Percentiles rank a stretch among this genome's conserved stretches.
Conservation (phyloP, 495 filamentous ascomycete species). For the Neohortaea acidophila region DNA sequence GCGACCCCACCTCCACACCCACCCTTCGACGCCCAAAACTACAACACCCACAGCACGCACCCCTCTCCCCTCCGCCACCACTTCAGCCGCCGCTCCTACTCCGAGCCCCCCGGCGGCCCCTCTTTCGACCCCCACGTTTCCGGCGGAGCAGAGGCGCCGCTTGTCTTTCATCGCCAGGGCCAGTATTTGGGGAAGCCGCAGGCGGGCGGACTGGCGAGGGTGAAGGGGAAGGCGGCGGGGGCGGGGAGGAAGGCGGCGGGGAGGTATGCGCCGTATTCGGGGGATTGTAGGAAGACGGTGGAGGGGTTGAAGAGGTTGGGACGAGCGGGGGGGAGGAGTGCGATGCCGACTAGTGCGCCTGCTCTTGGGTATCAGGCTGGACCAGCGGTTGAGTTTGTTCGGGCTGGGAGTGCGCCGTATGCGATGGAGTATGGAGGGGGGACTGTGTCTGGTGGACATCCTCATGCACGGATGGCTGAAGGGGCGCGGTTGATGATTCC, state of each 20-base stretch:
- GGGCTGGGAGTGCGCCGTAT: too few relatives aligned
- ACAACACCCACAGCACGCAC: neutral
- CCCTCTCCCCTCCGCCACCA: conserved; percentile 1
- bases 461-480: too few relatives aligned
- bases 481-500: too few relatives aligned
- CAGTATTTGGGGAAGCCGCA: too few relatives aligned
- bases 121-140: neutral
- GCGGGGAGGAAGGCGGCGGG: neutral
- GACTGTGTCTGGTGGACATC: too few relatives aligned
- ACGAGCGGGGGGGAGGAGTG: too few relatives aligned
- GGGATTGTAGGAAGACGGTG: neutral
- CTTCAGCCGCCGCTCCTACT: conserved; percentile 11
- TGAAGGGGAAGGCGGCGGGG: neutral
- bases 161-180: too few relatives aligned
- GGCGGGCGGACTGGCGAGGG: too few relatives aligned
- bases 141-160: neutral
- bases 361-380: too few relatives aligned
- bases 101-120: conserved; percentile 9
- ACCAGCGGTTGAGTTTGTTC: too few relatives aligned
- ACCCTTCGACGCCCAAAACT: neutral
- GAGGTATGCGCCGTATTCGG: neutral
- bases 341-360: too few relatives aligned
- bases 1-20: neutral
- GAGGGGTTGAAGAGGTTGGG: neutral
- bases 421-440: too few relatives aligned